Conservation (phyloP, 805 yeast genomes). For the Ogataea nitratoaversa region DNA sequence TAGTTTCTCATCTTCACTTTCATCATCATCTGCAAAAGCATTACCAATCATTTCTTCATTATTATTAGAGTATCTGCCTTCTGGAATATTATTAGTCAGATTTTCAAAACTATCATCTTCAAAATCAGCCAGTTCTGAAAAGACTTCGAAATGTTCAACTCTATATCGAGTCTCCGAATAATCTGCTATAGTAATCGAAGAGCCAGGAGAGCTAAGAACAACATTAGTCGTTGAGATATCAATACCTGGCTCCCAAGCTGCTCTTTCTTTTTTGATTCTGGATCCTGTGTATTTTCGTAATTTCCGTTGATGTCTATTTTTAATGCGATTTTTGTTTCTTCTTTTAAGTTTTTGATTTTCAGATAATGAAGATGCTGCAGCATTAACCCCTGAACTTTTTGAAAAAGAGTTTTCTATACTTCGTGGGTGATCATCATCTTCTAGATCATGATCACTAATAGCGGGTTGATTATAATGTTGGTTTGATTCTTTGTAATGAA, state of each 20-base stretch:
- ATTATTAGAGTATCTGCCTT: too few relatives aligned
- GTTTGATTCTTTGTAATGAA: too few relatives aligned
- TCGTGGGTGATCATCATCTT: constrained; percentile 1
- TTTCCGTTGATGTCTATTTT: constrained; percentile 6
- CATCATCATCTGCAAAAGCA: too few relatives aligned
- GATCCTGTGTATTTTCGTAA: constrained; percentile 33
- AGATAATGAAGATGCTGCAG: too few relatives aligned
- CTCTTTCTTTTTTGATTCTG: constrained; percentile 36
- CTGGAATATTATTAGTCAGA: too few relatives aligned
- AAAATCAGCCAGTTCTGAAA: constrained; percentile 19
- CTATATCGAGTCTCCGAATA: constrained; percentile 41
- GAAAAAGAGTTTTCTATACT: too few relatives aligned
- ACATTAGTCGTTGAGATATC: constrained; percentile 49
- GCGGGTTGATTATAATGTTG: too few relatives aligned
- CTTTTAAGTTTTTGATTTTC: too few relatives aligned
- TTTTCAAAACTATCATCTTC: constrained; percentile 5
- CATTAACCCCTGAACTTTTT: too few relatives aligned
- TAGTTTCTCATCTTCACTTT: too few relatives aligned
- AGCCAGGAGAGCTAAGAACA: constrained; percentile 47
- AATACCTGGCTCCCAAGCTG: constrained; percentile 60
- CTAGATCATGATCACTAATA: background rate
- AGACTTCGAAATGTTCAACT: constrained; percentile 40
- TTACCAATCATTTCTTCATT: too few relatives aligned
- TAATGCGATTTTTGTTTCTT: too few relatives aligned
- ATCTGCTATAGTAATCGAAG: constrained; percentile 51